These are phyloP conservation scores for Geotrichum aggregatum DNA, from an alignment of 1,139 yeast genomes.

Conservation along the genomic window DNA sequence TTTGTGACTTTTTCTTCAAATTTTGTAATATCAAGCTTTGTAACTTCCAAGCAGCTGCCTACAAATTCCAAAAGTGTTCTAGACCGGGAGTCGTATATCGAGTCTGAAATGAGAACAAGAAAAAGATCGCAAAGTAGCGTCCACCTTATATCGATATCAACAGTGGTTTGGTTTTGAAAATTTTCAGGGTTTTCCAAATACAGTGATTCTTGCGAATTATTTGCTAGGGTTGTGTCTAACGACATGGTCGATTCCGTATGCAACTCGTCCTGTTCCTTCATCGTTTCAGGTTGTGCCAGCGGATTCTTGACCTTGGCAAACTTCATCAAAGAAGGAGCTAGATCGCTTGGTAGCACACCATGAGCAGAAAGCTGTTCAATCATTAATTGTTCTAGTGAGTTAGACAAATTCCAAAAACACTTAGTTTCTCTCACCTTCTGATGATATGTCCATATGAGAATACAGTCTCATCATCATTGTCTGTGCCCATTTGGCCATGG, in stretches of 20 bases:
- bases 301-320: constrained; percentile 34
- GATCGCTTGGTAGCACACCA: constrained; percentile 71
- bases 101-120: constrained; percentile 72
- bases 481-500: constrained; percentile 82
- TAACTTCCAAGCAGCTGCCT: constrained; percentile 57
- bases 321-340: constrained; percentile 49
- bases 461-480: constrained; percentile 67
- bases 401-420: neutral
- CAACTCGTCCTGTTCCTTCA: neutral
- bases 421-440: constrained; percentile 39
- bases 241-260: neutral
- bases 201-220: constrained; percentile 22
- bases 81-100: constrained; percentile 85
- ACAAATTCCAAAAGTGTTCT: constrained; percentile 67
- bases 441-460: constrained; percentile 69
- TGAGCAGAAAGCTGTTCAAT: constrained; percentile 81
- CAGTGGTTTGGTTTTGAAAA: constrained; percentile 37
- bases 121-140: constrained; percentile 88
- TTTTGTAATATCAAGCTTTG: constrained; percentile 66
- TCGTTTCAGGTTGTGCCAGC: constrained; percentile 19
- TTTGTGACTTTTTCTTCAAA: constrained; percentile 90
- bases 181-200: constrained; percentile 39
- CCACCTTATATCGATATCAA: constrained; percentile 84
- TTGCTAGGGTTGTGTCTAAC: neutral
- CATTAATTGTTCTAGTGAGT: constrained; percentile 63